phyloP scores from a whole-genome alignment of 2,329 filamentous ascomycete species.

The Pestalotiopsis sp. region DNA sequence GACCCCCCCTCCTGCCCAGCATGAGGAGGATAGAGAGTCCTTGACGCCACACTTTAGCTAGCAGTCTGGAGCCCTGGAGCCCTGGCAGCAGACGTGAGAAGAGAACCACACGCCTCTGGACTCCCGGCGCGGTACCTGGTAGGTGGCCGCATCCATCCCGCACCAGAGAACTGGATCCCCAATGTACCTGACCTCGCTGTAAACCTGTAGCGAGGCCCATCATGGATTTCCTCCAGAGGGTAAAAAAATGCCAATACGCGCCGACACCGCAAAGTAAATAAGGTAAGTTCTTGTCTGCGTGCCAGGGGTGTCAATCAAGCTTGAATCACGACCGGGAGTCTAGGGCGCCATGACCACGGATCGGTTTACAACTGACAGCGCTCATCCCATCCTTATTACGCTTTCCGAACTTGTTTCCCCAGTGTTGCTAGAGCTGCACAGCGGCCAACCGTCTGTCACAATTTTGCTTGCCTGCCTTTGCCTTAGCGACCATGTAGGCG shows the following conservation, averaged over 20 bases:
- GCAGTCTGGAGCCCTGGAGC: not conserved
- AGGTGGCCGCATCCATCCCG: not conserved
- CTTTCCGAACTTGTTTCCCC: not conserved
- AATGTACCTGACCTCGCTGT: not conserved
- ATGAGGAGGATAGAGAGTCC: not conserved
- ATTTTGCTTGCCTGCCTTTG: not conserved
- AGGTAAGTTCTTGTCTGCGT: not conserved
- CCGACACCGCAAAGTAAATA: not conserved
- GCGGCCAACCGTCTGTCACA: not conserved
- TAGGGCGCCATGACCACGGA: not conserved
- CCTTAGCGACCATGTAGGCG: not conserved
- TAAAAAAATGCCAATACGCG: not conserved
- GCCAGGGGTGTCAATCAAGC: conserved; percentile 2
- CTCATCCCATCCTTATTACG: not conserved
- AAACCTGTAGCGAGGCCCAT: not conserved
- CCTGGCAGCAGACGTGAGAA: not conserved
- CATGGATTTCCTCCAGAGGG: not conserved
- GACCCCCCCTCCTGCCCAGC: not conserved
- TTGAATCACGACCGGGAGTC: conserved; percentile 5
- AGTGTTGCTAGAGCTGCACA: not conserved
- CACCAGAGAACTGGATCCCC: not conserved
- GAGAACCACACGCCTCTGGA: not conserved
- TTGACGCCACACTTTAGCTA: conserved; percentile 1
- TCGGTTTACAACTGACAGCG: not conserved
- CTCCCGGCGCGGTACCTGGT: not conserved